A percentile compares a stretch with the other conserved stretches of the same genome.
phyloP scores from a whole-genome alignment of 257 asterid genomes.

The Solanum arcanum region DNA sequence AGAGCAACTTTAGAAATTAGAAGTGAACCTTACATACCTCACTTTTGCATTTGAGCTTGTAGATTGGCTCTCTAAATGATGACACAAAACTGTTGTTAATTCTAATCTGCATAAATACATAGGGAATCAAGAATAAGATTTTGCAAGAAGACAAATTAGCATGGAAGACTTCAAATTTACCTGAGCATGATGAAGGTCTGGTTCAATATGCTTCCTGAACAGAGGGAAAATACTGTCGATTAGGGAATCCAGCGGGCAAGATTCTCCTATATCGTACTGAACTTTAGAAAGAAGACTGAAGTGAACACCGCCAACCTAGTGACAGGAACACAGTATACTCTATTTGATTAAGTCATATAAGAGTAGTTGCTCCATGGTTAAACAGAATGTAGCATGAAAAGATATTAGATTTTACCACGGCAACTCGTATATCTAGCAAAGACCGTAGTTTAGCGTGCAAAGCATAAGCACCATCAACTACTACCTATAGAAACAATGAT shows the following conservation, averaged over 20 bases:
- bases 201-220: constrained; percentile 92
- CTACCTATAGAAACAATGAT: constrained; percentile 41
- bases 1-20: background rate
- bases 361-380: constrained; percentile 1
- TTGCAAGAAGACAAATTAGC: constrained; percentile 8
- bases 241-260: constrained; percentile 92
- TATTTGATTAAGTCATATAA: constrained; percentile 6
- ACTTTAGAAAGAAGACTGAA: constrained; percentile 99
- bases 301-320: constrained; percentile 99
- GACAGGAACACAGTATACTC: constrained; percentile 6
- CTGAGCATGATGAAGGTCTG: constrained; percentile 99
- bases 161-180: constrained; percentile 23
- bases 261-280: constrained; percentile 94
- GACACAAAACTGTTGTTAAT: constrained; percentile 98
- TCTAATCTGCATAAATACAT: constrained; percentile 69
- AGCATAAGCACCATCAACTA: constrained; percentile 96
- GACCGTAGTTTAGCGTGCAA: constrained; percentile 87
- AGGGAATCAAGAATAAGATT: constrained; percentile 23
- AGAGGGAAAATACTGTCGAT: constrained; percentile 99
- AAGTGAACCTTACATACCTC: constrained; percentile 46
- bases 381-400: background rate
- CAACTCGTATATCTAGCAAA: constrained; percentile 95
- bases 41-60: constrained; percentile 91
- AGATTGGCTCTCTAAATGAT: constrained; percentile 97
- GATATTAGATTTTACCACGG: constrained; percentile 61